Conservation (phyloP, 495 filamentous ascomycete genomes). For the Penicillium coffeae region DNA sequence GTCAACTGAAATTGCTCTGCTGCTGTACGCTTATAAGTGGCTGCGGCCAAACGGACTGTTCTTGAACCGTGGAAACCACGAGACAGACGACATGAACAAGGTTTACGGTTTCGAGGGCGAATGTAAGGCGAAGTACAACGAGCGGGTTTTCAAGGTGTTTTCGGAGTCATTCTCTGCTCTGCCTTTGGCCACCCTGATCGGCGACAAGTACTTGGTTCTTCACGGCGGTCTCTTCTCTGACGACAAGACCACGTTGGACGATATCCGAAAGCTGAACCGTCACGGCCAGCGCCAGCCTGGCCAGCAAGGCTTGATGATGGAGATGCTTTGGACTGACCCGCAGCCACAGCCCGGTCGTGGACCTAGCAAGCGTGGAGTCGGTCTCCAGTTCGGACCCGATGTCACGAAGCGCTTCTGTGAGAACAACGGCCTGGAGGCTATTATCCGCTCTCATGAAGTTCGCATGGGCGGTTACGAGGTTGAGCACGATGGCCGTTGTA, state of each 20-base stretch:
- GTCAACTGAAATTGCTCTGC: conserved; percentile 92
- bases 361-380: conserved; percentile 94
- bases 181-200: conserved; percentile 88
- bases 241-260: conserved; percentile 86
- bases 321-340: conserved; percentile 99
- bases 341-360: conserved; percentile 80
- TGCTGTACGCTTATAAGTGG: conserved; percentile 97
- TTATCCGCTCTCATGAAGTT: conserved; percentile 97
- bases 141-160: conserved; percentile 94
- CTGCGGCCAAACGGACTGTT: conserved; percentile 82
- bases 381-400: conserved; percentile 94
- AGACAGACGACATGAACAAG: conserved; percentile 99
- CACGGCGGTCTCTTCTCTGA: conserved; percentile 98
- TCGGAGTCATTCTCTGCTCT: conserved; percentile 97
- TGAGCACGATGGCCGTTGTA: conserved; percentile 93
- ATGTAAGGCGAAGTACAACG: conserved; percentile 96
- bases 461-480: conserved; percentile 97
- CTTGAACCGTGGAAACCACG: conserved; percentile 97
- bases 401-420: conserved; percentile 97
- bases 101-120: conserved; percentile 99
- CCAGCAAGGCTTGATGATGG: conserved; percentile 97
- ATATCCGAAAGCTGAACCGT: conserved; percentile 87
- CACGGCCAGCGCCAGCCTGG: conserved; percentile 95
- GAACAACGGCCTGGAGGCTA: conserved; percentile 85
- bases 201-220: conserved; percentile 85